Evolutionary conservation across 108 stramenopile species (phyloP).

Genomic region (Skeletonema marinoi): DNA sequence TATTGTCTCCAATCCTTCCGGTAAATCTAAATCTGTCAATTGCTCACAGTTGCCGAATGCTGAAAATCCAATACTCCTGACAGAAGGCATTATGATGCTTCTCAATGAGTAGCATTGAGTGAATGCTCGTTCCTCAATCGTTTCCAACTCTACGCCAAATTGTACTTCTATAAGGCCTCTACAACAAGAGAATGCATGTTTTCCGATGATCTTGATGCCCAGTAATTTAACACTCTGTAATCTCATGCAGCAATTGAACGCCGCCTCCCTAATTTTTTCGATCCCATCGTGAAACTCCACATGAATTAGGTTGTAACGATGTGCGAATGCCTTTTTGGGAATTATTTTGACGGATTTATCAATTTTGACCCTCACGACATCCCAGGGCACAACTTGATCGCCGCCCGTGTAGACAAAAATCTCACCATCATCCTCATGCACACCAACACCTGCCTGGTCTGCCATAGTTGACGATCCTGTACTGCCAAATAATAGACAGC

Average conservation of each 20-base stretch:
- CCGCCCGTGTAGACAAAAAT: background rate
- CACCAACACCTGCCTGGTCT: too few species aligned
- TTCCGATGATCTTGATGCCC: background rate
- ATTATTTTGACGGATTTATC: background rate
- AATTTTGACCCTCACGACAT: background rate
- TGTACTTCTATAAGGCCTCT: background rate
- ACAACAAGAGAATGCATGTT: background rate
- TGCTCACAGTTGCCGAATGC: too few species aligned
- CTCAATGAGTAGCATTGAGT: background rate
- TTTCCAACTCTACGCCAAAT: background rate
- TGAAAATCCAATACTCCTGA: too few species aligned
- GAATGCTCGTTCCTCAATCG: background rate
- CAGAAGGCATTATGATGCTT: background rate
- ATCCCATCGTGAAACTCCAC: background rate
- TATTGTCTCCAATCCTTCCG: background rate
- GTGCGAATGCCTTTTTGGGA: background rate
- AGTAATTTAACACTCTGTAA: background rate
- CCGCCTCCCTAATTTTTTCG: background rate
- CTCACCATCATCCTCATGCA: too few species aligned
- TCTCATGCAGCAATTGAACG: background rate
- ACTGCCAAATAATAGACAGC: too few species aligned
- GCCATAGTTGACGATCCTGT: too few species aligned
- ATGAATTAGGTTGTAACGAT: background rate
- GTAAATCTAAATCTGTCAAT: too few species aligned
- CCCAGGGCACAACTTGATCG: background rate